Evolutionary conservation across 495 filamentous ascomycete genomes (phyloP), one percentile per base, ranked within the genome.

Genomic region (Xylaria intraflava): DNA sequence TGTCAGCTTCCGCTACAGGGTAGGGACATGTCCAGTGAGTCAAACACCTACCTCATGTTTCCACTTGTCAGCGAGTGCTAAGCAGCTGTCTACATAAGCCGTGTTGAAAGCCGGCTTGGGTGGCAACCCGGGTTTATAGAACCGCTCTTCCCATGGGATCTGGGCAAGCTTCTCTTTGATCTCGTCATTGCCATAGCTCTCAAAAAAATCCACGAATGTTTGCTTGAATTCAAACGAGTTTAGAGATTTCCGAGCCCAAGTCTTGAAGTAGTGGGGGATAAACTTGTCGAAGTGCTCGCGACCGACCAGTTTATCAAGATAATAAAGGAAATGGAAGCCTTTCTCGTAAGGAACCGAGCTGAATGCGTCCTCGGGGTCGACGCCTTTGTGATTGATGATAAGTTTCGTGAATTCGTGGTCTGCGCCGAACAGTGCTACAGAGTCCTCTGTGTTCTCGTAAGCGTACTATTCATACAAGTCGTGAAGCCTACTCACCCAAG

Each of bases 341-440:
- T 85, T 85, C 61, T 84, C 86, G 49, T 89, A 89, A 0, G 93
- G 93, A 24, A 96, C 75, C 26, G 80, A 85, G 45, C 87, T 91
- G 70, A 96, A 98, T 6, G 90, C 88, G 72, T 98, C 92, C 68
- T 96, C 93, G 0, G 92, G 92, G 62, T 96, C 90, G 62, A 91
- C 84, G 39, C 88, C 92, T 63, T 92, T 87, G 45, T 96, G 81
- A 59, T 87, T 84, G 41, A 89, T 79, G 49, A 95, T 78, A 46
- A 98, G 74, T 66, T 94, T 95, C 0, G 92, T 98, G 67, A 94
- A 98, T 59, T 90, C 86, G 62, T 95, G 88, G 45, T 91, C 83
- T 19, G 82, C 68, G 14, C 91, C 91, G 60, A 83, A 93, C 36
- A 81, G 73, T 4, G 83, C 77, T 11, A 96, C 81, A 9, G 86